Conservation (phyloP, 345 rosid species). For the Geranium rotundifolium region DNA sequence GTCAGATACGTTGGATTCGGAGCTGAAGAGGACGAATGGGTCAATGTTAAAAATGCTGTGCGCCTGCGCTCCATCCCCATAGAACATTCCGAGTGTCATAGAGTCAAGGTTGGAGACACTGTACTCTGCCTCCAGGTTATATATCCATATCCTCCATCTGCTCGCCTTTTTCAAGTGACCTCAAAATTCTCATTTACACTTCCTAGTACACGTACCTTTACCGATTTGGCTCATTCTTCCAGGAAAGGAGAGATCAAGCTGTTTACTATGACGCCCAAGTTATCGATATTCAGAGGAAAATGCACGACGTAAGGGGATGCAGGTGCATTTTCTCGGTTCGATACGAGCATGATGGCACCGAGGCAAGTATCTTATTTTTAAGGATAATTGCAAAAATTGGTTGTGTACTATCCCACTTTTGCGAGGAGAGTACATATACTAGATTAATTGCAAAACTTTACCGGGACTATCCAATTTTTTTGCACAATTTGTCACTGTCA, state of each 20-base stretch:
- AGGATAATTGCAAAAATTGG: no score
- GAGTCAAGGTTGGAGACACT: slow-evolving; percentile 43
- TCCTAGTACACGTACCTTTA: neutral
- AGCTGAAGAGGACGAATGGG: slow-evolving; percentile 67
- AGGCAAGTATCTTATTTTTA: slow-evolving; percentile 24
- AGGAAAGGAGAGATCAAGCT: slow-evolving; percentile 61
- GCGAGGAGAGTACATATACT: no score
- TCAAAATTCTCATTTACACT: neutral
- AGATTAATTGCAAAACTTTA: no score
- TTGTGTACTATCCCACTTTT: no score
- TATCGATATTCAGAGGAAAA: slow-evolving; percentile 38
- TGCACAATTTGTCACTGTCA: no score
- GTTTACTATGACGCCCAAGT: slow-evolving; percentile 52
- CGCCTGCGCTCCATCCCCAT: slow-evolving; percentile 50
- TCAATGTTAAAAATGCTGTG: slow-evolving; percentile 36
- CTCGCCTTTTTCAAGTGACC: neutral
- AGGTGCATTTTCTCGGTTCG: slow-evolving; percentile 46
- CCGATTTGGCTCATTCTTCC: slow-evolving; percentile 3
- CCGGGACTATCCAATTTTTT: no score
- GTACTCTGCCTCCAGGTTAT: slow-evolving; percentile 72
- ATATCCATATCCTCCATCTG: neutral
- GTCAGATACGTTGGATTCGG: slow-evolving; percentile 71
- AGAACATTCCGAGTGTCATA: slow-evolving; percentile 48
- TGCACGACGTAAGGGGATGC: slow-evolving; percentile 65
- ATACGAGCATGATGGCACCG: slow-evolving; percentile 38